A percentile compares a stretch with the other conserved stretches of the same genome.
These are phyloP conservation scores for Dendryphion nanum DNA, from an alignment of 2,329 filamentous ascomycete species.

Conservation along the genomic window DNA sequence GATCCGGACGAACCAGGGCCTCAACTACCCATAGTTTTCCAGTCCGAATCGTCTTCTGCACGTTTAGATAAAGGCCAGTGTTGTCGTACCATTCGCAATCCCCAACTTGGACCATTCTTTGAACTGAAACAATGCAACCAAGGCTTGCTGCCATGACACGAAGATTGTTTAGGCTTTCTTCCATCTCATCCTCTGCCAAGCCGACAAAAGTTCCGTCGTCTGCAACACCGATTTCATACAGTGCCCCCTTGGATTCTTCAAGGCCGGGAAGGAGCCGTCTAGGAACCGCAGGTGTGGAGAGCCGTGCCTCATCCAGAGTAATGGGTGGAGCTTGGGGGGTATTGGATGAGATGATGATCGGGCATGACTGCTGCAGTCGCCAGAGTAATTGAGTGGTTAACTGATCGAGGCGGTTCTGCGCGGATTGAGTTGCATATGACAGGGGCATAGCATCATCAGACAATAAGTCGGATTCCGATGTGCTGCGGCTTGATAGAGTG, in stretches of 20 bases:
- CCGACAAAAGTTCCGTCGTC: constrained; percentile 92
- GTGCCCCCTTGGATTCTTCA: constrained; percentile 86
- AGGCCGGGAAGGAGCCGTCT: constrained; percentile 67
- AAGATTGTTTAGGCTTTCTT: constrained; percentile 83
- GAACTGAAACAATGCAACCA: constrained; percentile 79
- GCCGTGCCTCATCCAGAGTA: constrained; percentile 66
- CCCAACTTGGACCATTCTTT: constrained; percentile 80
- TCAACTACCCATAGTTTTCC: constrained; percentile 81
- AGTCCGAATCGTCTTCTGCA: constrained; percentile 14
- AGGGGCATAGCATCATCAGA: constrained; percentile 38
- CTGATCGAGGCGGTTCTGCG: constrained; percentile 83
- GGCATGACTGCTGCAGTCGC: constrained; percentile 91
- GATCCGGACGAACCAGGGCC: constrained; percentile 73
- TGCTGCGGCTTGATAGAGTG: constrained; percentile 19
- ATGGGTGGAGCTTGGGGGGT: constrained; percentile 72
- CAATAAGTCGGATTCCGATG: constrained; percentile 28
- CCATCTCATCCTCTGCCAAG: constrained; percentile 83
- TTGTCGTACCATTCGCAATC: constrained; percentile 72
- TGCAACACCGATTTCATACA: constrained; percentile 95
- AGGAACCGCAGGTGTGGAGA: constrained; percentile 56
- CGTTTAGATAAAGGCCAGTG: constrained; percentile 22
- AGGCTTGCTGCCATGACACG: constrained; percentile 89
- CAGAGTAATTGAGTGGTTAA: constrained; percentile 93
- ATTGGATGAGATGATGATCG: constrained; percentile 79
- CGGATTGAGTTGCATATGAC: constrained; percentile 62